Percentiles rank a stretch among this genome's conserved stretches.
phyloP scores from a whole-genome alignment of 208 protist genomes.

The Trichomonas vaginalis region DNA sequence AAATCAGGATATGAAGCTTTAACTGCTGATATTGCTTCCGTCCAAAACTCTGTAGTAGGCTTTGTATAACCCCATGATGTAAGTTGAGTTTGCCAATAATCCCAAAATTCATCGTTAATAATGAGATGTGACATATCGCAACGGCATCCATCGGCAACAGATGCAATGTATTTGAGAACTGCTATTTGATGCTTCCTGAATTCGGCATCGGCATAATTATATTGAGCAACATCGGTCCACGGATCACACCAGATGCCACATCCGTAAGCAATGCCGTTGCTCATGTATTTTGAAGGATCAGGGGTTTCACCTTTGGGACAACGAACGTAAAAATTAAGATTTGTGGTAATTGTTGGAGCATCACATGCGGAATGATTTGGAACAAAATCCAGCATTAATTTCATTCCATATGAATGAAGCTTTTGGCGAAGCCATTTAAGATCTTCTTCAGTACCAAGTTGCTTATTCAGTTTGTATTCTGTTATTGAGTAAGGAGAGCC shows the following conservation, averaged over 20 bases:
- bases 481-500: constrained; percentile 17
- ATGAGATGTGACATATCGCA: constrained; percentile 27
- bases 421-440: not conserved
- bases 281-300: not conserved
- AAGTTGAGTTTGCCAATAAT: not conserved
- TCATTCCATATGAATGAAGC: constrained; percentile 5
- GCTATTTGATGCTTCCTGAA: not conserved
- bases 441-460: constrained; percentile 7
- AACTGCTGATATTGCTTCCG: not conserved
- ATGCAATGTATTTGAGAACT: not conserved
- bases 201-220: not conserved
- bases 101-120: not conserved
- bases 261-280: not conserved
- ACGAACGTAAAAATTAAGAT: not conserved
- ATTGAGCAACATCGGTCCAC: not conserved
- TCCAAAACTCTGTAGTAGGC: not conserved
- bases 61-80: not conserved
- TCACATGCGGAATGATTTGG: constrained; percentile 13
- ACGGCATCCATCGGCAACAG: constrained; percentile 2
- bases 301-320: not conserved
- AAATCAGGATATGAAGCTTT: not conserved
- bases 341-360: not conserved
- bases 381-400: constrained; percentile 24
- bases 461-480: not conserved
- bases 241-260: not conserved